phyloP scores from a whole-genome alignment of 1,284 basidiomycete genomes.

The Phellopilus nigrolimitatus region DNA sequence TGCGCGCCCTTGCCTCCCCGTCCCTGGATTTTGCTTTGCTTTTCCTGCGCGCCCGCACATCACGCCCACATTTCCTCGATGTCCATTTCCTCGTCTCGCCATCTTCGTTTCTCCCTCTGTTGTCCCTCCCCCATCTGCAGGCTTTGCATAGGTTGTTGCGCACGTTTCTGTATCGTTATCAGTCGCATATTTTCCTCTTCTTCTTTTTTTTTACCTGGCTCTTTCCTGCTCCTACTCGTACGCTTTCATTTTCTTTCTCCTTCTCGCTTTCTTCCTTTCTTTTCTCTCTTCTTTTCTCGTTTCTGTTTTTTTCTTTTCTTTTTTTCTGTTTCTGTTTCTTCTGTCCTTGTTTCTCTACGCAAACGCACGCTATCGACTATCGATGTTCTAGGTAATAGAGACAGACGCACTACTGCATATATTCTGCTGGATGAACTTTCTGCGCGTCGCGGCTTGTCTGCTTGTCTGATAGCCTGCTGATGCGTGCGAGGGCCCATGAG shows the following conservation, averaged over 20 bases:
- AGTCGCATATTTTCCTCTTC: constrained; percentile 18
- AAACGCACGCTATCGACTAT: too few relatives aligned
- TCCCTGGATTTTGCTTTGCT: constrained; percentile 8
- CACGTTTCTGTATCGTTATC: constrained; percentile 20
- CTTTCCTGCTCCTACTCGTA: background rate
- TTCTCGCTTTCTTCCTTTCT: too few relatives aligned
- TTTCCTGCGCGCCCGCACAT: background rate
- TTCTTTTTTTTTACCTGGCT: background rate
- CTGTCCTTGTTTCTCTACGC: too few relatives aligned
- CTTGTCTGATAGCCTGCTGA: too few relatives aligned
- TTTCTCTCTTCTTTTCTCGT: too few relatives aligned
- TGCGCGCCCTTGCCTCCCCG: background rate
- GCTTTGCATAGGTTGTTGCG: constrained; percentile 16
- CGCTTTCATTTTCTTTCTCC: background rate
- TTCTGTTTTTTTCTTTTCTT: too few relatives aligned
- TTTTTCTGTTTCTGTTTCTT: too few relatives aligned
- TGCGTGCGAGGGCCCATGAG: too few relatives aligned
- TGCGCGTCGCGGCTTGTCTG: too few relatives aligned
- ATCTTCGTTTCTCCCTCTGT: background rate
- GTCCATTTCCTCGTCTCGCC: background rate
- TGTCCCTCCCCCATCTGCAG: constrained; percentile 3
- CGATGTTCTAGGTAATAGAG: too few relatives aligned
- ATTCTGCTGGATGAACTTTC: too few relatives aligned
- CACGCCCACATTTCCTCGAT: background rate
- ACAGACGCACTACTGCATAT: too few relatives aligned